Percentiles rank a stretch among this genome's conserved stretches.
Conservation (phyloP, 257 asterid species). For the Verbena officinalis region DNA sequence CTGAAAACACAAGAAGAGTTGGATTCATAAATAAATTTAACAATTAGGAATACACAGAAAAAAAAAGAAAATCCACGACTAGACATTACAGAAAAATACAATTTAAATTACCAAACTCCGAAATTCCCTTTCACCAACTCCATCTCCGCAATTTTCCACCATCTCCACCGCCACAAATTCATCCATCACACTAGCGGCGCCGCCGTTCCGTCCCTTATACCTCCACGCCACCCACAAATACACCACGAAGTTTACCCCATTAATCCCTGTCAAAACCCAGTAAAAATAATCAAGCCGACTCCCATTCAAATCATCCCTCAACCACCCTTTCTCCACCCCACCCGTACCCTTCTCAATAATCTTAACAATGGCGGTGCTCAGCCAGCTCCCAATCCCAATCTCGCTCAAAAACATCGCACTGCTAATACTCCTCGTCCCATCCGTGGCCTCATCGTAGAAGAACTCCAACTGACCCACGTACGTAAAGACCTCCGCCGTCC, state of each 20-base stretch:
- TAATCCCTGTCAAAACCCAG: constrained; percentile 61
- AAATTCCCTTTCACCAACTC: constrained; percentile 21
- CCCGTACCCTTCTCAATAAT: constrained; percentile 45
- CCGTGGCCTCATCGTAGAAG: constrained; percentile 75
- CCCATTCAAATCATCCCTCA: constrained; percentile 51
- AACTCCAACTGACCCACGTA: constrained; percentile 84
- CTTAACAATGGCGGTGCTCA: constrained; percentile 71
- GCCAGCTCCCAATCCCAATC: constrained; percentile 86
- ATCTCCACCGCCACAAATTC: constrained; percentile 29
- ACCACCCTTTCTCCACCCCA: constrained; percentile 58
- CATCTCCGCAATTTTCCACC: background rate
- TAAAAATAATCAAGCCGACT: constrained; percentile 66
- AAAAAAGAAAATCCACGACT: constrained; percentile 2
- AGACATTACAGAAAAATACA: background rate
- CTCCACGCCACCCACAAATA: constrained; percentile 47
- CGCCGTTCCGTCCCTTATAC: constrained; percentile 45
- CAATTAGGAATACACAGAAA: background rate
- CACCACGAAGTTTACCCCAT: constrained; percentile 56
- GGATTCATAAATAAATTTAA: no score
- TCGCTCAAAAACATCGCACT: constrained; percentile 83
- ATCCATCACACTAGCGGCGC: constrained; percentile 32
- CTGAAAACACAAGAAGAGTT: no score
- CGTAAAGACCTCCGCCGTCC: constrained; percentile 72
- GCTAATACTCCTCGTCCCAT: constrained; percentile 74
- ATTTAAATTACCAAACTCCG: constrained; percentile 17